phyloP scores from a whole-genome alignment of 1,284 basidiomycete genomes.

The Coniferiporia weirii region DNA sequence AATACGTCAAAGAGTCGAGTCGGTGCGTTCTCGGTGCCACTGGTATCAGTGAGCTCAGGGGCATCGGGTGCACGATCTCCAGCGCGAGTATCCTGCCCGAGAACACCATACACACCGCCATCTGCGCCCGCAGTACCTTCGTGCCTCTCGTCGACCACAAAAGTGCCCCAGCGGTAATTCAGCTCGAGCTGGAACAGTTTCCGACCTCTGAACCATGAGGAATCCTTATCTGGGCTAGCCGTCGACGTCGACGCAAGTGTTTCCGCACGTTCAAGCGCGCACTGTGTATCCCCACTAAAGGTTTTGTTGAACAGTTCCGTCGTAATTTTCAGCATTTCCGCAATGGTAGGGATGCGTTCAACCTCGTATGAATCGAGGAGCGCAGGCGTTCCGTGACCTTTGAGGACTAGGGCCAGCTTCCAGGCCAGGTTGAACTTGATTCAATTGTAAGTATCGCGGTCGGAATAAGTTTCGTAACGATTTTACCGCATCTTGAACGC shows the following conservation, averaged over 20 bases:
- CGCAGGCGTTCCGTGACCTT: conserved; percentile 16
- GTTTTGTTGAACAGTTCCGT: neutral
- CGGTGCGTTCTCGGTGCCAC: neutral
- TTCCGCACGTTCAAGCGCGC: neutral
- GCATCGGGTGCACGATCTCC: conserved; percentile 10
- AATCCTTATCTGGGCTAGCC: neutral
- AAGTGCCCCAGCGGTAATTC: conserved; percentile 20
- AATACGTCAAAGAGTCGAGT: conserved; percentile 21
- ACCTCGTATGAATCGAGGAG: conserved; percentile 32
- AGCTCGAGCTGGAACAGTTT: conserved; percentile 19
- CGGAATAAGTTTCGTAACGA: neutral
- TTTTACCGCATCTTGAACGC: conserved; percentile 36
- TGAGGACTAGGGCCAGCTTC: conserved; percentile 37
- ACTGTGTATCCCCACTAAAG: neutral
- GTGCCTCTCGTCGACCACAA: conserved; percentile 17
- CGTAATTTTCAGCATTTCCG: conserved; percentile 30
- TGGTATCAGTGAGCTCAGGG: neutral
- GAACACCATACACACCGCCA: neutral
- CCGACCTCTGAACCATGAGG: conserved; percentile 4
- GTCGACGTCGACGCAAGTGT: too few species aligned
- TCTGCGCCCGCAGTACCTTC: neutral
- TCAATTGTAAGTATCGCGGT: neutral
- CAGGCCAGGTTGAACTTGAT: conserved; percentile 36
- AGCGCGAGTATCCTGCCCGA: neutral
- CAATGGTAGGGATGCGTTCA: conserved; percentile 36